Base-by-base conservation (phyloP, 1,284 basidiomycete species). In the Heliocybe sulcata region DNA sequence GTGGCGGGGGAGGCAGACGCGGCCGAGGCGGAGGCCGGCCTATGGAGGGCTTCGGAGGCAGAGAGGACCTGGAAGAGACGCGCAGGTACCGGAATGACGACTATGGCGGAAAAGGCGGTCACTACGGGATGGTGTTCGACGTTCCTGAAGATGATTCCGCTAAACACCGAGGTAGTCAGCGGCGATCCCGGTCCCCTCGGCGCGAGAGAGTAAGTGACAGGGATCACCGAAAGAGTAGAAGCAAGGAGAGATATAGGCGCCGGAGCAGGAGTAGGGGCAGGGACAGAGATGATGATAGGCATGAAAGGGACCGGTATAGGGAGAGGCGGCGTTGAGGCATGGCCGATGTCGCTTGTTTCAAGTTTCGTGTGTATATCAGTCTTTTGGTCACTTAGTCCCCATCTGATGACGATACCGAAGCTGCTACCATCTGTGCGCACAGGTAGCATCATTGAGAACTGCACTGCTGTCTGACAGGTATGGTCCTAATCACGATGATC, bases 81-180 rank as follows among this genome's bases (percentile, higher is more conserved):
- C 73, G 79, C 45, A 74, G 76, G 55, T 92, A 90, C 63, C 70
- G 90, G 53, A 77, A 75, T 26, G 73, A 73, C 35, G 61, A 65
- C 19, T 67, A 69, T 2, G 69, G 70, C 16, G 61, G 68, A 35
- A 59, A 66, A 11, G 60, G 65, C 1, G 64, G 62, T 29, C 58
- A 61, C 20, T 92, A 91, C 64, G 81, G 80, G 12, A 82, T 92
- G 85, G 84, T 92, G 22, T 92, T 92, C 66, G 89, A 92, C 59
- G 76, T 85, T 1, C 64, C 65, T 2, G 64, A 59, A 14, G 64
- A 67, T 8, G 29, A 52, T 4, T 9, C n/a, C 26, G 51, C 26
- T 3, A 31, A 27, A 19, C 20, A 23, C 6, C 47, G 47, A 49
- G 19, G 38, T 16, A 16, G 38, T 20, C 38, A 20, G 16, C 38